Percentiles rank a stretch among this genome's conserved stretches.
Conservation (phyloP, 805 yeast genomes). For the Cyberlindnera subsufficiens region DNA sequence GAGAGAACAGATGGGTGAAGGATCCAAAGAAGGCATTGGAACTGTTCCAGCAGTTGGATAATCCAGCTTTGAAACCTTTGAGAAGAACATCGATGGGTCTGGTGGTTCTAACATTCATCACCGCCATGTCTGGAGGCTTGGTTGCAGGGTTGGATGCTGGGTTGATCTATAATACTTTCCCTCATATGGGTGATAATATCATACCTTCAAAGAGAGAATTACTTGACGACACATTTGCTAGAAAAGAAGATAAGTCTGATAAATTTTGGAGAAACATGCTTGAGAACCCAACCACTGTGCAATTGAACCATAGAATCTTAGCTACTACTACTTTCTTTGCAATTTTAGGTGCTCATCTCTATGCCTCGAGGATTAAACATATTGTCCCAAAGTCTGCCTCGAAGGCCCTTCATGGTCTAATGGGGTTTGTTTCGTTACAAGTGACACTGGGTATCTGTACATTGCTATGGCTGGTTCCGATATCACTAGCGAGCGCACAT, state of each 20-base stretch:
- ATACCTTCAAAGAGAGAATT: slow-evolving; percentile 75
- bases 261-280: slow-evolving; percentile 86
- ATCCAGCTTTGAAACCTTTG: slow-evolving; percentile 52
- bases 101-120: slow-evolving; percentile 66
- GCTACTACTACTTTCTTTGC: slow-evolving; percentile 78
- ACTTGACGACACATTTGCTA: slow-evolving; percentile 66
- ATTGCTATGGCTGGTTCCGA: slow-evolving; percentile 82
- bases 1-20: slow-evolving; percentile 64
- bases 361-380: slow-evolving; percentile 48
- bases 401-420: slow-evolving; percentile 53
- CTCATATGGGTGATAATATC: slow-evolving; percentile 87
- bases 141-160: slow-evolving; percentile 99
- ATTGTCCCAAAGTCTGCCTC: slow-evolving; percentile 53
- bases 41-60: slow-evolving; percentile 52
- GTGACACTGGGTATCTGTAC: slow-evolving; percentile 85
- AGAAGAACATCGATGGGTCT: slow-evolving; percentile 52
- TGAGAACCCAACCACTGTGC: slow-evolving; percentile 96
- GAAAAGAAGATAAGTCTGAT: slow-evolving; percentile 64
- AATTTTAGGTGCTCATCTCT: slow-evolving; percentile 65
- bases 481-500: slow-evolving; percentile 88
- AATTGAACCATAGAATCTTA: slow-evolving; percentile 78
- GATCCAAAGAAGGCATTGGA: slow-evolving; percentile 54
- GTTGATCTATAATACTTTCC: slow-evolving; percentile 90
- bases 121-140: slow-evolving; percentile 97
- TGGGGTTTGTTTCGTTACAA: slow-evolving; percentile 83